Evolutionary conservation across 139 green algal genomes (phyloP), one percentile per base, ranked within the genome.

Genomic region (Chlorella sp.): DNA sequence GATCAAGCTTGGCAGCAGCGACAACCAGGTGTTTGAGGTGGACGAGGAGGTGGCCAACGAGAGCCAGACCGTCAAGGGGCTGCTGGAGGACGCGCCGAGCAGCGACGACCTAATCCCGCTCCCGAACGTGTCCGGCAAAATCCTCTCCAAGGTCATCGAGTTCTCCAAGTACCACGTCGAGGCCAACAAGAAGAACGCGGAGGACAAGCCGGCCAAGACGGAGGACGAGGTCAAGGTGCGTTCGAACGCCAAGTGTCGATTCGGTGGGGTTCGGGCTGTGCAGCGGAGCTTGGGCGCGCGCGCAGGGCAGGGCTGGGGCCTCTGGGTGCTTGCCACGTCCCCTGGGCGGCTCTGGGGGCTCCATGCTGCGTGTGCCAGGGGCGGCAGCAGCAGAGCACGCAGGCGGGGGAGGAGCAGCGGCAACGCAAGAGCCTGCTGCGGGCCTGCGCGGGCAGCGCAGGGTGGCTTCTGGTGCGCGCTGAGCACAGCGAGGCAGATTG

Each of bases 111-210:
- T 89, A 2, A 88, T 97, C 30, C 93, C 93, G 0, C 72, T 97
- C 74, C 90, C 91, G 27, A 97, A 97, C 72, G 93, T 97, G 1
- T 87, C 80, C 29, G 80, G 83, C 69, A 87, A 89, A 63, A 92
- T 93, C 69, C 74, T 90, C 35, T 73, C 79, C 42, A 90, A 85
- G 59, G 91, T 99, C 4, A 97, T 99, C 36, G 91, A 99, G 78
- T 99, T 97, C 75, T 97, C 91, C 88, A 94, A 90, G 76, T 96
- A 91, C 71, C 94, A 98, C 72, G 93, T 97, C 2, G 88, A 96
- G 27, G 88, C 87, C 3, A 85, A 92, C 65, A 83, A 86, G 71
- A 92, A 93, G 74, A 79, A 79, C 27, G 78, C 78, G 0, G 83
- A 92, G 59, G 81, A 86, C 68, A 91, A 93, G 80, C 76, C 88